Conservation (phyloP, 257 asterid species). For the Gentiana straminea region DNA sequence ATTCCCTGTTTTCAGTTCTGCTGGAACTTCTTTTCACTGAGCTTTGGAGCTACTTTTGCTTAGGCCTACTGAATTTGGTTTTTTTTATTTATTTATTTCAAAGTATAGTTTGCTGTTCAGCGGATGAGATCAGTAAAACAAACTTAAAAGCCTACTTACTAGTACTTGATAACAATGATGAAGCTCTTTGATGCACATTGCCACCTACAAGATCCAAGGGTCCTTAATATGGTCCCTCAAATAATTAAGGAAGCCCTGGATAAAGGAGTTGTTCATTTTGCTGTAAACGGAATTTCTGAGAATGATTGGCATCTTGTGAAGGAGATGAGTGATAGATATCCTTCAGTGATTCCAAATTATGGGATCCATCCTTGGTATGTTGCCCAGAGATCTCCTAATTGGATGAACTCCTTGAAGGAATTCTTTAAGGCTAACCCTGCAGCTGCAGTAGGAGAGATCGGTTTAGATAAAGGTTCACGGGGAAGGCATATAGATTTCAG, state of each 20-base stretch:
- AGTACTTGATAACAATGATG: conserved; percentile 20
- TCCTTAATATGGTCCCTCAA: conserved; percentile 40
- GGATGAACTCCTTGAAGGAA: conserved; percentile 54
- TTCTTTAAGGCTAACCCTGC: conserved; percentile 51
- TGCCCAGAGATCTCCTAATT: conserved; percentile 54
- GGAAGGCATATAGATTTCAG: conserved; percentile 61
- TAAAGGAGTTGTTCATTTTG: conserved; percentile 65
- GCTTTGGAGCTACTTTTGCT: not conserved
- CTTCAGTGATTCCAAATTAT: conserved; percentile 67
- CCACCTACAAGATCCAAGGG: conserved; percentile 83
- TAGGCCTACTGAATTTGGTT: not conserved
- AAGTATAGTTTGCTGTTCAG: not conserved
- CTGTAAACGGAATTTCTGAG: conserved; percentile 82
- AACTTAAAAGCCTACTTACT: not conserved
- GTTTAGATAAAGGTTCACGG: conserved; percentile 75
- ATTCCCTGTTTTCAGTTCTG: not conserved
- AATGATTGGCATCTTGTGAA: conserved; percentile 86
- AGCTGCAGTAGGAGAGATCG: conserved; percentile 97
- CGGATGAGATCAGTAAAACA: not conserved
- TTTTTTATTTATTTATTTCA: not conserved
- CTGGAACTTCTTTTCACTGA: not conserved
- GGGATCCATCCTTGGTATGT: conserved; percentile 89
- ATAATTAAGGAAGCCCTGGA: conserved; percentile 50
- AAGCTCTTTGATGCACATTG: conserved; percentile 89
- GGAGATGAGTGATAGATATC: conserved; percentile 59